Conservation (phyloP, 352 stramenopile genomes). For the Proteromonas lacertae region DNA sequence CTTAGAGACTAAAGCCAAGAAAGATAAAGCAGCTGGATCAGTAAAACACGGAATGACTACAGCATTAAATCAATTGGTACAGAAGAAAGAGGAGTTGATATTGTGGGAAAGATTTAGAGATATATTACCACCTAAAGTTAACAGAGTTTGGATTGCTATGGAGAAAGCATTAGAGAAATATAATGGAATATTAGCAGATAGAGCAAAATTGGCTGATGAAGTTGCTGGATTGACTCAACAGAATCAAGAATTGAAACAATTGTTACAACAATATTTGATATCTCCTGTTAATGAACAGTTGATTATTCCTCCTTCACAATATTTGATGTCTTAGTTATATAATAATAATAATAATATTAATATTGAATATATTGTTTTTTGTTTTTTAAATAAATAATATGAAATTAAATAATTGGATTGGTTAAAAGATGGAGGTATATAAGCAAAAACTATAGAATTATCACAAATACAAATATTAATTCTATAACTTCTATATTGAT, state of each 20-base stretch:
- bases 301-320: too few relatives aligned
- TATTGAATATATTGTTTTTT: too few relatives aligned
- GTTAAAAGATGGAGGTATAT: too few relatives aligned
- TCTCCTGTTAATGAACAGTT: too few relatives aligned
- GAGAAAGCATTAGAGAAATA: conserved; percentile 39
- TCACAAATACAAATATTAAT: too few relatives aligned
- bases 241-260: conserved; percentile 42
- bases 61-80: conserved; percentile 1
- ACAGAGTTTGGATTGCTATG: conserved; percentile 27
- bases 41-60: conserved; percentile 11
- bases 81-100: neutral
- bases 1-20: too few relatives aligned
- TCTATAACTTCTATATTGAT: too few relatives aligned
- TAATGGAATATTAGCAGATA: conserved; percentile 27
- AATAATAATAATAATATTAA: too few relatives aligned
- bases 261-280: conserved; percentile 53
- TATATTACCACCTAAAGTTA: conserved; percentile 32
- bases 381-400: too few relatives aligned
- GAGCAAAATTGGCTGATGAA: conserved; percentile 33
- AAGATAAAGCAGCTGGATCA: conserved; percentile 5
- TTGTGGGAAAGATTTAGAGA: conserved; percentile 2
- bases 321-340: too few relatives aligned
- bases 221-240: conserved; percentile 29
- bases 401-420: too few relatives aligned
- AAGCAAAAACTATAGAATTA: too few relatives aligned